Percentiles rank a stretch among this genome's conserved stretches.
phyloP scores from a whole-genome alignment of 306 rosid species.

The Cucurbita moschata region DNA sequence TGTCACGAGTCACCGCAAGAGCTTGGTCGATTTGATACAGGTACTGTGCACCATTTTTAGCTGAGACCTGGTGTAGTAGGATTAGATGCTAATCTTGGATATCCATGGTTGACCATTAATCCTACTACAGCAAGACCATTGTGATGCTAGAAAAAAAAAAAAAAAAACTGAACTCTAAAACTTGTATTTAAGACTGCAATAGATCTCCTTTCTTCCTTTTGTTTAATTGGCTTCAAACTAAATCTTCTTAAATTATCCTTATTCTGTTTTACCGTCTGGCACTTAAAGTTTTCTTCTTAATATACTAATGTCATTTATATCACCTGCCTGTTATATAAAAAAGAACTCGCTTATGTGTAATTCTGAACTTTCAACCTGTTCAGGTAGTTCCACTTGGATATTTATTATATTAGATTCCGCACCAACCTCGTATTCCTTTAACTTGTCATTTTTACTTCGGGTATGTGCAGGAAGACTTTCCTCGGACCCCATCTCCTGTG shows the following conservation, averaged over 20 bases:
- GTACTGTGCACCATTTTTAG: constrained; percentile 14
- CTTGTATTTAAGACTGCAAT: background rate
- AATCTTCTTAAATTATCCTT: background rate
- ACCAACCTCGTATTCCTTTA: background rate
- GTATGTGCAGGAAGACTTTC: constrained; percentile 40
- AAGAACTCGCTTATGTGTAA: background rate
- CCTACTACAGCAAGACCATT: background rate
- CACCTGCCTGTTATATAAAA: background rate
- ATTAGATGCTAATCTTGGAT: too few relatives aligned
- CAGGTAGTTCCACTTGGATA: background rate
- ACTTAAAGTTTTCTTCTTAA: background rate
- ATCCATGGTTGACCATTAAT: too few relatives aligned
- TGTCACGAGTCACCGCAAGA: constrained; percentile 25
- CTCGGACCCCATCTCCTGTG: constrained; percentile 54
- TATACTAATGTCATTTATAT: background rate
- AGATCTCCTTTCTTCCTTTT: background rate
- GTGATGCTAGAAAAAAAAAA: background rate
- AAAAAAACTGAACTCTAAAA: background rate
- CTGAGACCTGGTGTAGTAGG: background rate
- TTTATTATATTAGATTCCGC: background rate
- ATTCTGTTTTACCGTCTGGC: background rate
- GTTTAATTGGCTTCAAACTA: background rate
- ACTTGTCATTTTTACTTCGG: background rate
- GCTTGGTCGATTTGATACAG: constrained; percentile 56
- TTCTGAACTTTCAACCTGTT: background rate